A percentile compares a stretch with the other conserved stretches of the same genome.
phyloP scores from a whole-genome alignment of 192 early-diverging fungal genomes.

The Coemansia sp. region DNA sequence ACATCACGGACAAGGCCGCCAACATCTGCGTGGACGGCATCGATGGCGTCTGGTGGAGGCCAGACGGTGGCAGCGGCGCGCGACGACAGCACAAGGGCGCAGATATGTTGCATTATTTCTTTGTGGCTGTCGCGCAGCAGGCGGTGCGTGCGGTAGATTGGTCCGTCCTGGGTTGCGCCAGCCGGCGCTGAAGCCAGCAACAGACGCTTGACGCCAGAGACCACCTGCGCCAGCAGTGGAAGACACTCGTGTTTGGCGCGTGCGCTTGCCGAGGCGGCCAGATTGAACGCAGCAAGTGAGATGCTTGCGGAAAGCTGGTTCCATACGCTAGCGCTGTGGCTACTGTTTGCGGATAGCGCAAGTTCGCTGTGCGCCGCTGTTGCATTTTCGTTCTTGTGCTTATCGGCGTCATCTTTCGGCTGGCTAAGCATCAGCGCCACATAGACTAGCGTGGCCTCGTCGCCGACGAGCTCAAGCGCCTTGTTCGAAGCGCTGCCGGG shows the following conservation, averaged over 20 bases:
- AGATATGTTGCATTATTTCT: slow-evolving; percentile 75
- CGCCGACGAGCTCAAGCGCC: slow-evolving; percentile 52
- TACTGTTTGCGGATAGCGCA: slow-evolving; percentile 20
- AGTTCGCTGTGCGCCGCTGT: neutral
- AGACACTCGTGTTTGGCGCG: slow-evolving; percentile 59
- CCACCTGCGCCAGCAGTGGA: slow-evolving; percentile 58
- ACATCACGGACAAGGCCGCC: slow-evolving; percentile 76
- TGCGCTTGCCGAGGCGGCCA: slow-evolving; percentile 56
- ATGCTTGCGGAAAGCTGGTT: slow-evolving; percentile 53
- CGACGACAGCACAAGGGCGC: slow-evolving; percentile 80
- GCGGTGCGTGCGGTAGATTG: slow-evolving; percentile 63
- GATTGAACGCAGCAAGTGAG: slow-evolving; percentile 55
- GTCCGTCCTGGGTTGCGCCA: slow-evolving; percentile 67
- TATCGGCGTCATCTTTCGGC: slow-evolving; percentile 3
- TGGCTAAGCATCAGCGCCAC: slow-evolving; percentile 40
- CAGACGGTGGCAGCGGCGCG: slow-evolving; percentile 83
- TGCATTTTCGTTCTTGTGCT: neutral
- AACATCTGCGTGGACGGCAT: slow-evolving; percentile 71
- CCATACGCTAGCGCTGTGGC: slow-evolving; percentile 55
- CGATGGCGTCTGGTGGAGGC: slow-evolving; percentile 81
- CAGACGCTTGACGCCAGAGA: slow-evolving; percentile 80
- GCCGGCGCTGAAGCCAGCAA: slow-evolving; percentile 66
- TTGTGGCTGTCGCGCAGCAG: slow-evolving; percentile 69
- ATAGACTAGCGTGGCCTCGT: slow-evolving; percentile 44
- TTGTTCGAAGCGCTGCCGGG: slow-evolving; percentile 1